Percentiles rank a stretch among this genome's conserved stretches.
Conservation (phyloP, 495 filamentous ascomycete genomes). For the Staphylotrichum longicolle region DNA sequence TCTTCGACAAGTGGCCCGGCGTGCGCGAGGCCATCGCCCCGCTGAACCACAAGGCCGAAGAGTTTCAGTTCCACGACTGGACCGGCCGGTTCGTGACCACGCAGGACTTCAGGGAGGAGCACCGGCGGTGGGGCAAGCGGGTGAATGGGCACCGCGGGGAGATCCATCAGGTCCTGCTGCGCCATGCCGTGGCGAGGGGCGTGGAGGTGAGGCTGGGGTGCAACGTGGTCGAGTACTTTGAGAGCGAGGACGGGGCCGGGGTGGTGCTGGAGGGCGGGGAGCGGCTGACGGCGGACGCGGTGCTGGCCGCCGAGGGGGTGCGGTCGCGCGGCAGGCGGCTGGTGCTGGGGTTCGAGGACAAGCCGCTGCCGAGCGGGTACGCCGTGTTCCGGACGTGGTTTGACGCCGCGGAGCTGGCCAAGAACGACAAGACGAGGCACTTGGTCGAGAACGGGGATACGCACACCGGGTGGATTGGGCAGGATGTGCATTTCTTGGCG, state of each 20-base stretch:
- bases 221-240: constrained; percentile 59
- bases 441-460: constrained; percentile 63
- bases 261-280: constrained; percentile 50
- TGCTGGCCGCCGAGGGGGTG: constrained; percentile 63
- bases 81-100: constrained; percentile 30
- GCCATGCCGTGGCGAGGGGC: constrained; percentile 54
- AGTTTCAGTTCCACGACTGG: constrained; percentile 29
- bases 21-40: background rate
- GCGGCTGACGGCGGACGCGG: constrained; percentile 53
- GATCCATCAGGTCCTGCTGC: constrained; percentile 58
- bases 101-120: constrained; percentile 32
- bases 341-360: constrained; percentile 61
- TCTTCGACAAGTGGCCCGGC: constrained; percentile 6
- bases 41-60: constrained; percentile 29
- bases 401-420: constrained; percentile 38
- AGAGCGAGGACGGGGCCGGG: constrained; percentile 47
- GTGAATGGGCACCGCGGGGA: constrained; percentile 64
- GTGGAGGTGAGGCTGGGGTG: constrained; percentile 55
- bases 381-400: constrained; percentile 62
- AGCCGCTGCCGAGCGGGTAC: constrained; percentile 57
- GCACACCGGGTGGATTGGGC: constrained; percentile 58
- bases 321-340: constrained; percentile 57
- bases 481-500: constrained; percentile 63
- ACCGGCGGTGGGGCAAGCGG: constrained; percentile 26
- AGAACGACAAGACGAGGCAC: constrained; percentile 38